Evolutionary conservation across 2,329 filamentous ascomycete species (phyloP).

Genomic region (Fusarium graminum): DNA sequence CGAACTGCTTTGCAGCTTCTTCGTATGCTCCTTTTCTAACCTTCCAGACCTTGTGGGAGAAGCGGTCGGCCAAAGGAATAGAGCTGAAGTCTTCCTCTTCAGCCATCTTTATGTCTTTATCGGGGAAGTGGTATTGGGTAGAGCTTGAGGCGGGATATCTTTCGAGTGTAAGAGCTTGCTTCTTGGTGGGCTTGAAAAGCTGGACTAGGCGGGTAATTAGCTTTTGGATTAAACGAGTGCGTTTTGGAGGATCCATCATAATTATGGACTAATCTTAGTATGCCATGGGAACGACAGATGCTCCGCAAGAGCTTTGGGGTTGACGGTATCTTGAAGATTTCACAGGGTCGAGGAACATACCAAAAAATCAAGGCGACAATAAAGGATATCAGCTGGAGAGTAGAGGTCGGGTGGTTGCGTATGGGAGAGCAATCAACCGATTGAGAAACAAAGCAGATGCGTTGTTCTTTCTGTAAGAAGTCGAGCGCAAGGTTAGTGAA

Average conservation of each 20-base stretch:
- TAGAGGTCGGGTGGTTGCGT: conserved; percentile 35
- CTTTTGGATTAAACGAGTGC: conserved; percentile 47
- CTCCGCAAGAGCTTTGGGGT: conserved; percentile 14
- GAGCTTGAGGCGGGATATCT: conserved; percentile 42
- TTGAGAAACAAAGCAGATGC: conserved; percentile 45
- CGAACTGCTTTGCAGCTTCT: conserved; percentile 88
- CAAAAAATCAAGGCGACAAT: conserved; percentile 24
- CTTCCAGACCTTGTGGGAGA: conserved; percentile 91
- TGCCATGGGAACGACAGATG: conserved; percentile 24
- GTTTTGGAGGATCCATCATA: conserved; percentile 46
- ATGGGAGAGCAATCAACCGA: conserved; percentile 22
- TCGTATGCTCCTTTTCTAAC: conserved; percentile 96
- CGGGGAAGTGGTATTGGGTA: conserved; percentile 33
- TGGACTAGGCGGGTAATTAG: conserved; percentile 52
- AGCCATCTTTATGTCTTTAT: conserved; percentile 69
- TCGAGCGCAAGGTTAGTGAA: conserved; percentile 37
- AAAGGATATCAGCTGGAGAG: conserved; percentile 40
- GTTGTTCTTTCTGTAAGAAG: conserved; percentile 45
- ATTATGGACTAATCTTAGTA: conserved; percentile 12
- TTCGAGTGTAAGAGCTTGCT: conserved; percentile 33
- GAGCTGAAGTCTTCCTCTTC: conserved; percentile 89
- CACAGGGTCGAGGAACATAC: conserved; percentile 31
- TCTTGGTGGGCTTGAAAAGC: conserved; percentile 41
- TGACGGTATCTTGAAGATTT: conserved; percentile 5
- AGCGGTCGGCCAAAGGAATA: conserved; percentile 82